Conservation (phyloP, 768 basidiomycete genomes). For the Podaxis sp. region DNA sequence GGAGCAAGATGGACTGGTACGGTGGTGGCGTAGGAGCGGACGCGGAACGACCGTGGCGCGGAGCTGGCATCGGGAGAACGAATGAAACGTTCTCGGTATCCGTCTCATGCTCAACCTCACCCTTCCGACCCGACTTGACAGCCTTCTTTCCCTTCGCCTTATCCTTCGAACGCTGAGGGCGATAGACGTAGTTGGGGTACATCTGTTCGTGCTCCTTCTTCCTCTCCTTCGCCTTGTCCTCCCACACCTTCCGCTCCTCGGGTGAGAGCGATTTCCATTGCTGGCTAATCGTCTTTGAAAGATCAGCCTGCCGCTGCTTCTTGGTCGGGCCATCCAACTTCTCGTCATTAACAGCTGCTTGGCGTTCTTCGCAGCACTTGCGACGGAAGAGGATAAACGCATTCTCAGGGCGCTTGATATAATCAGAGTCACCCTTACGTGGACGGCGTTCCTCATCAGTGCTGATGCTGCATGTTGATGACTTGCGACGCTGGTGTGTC, state of each 20-base stretch:
- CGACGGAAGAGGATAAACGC: constrained; percentile 85
- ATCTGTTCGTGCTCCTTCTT: constrained; percentile 76
- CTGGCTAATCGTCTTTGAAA: constrained; percentile 80
- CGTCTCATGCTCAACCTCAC: constrained; percentile 36
- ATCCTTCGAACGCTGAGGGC: constrained; percentile 65
- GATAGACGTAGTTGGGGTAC: constrained; percentile 79
- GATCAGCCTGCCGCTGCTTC: constrained; percentile 72
- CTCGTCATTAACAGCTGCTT: constrained; percentile 52
- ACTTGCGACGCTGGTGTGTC: constrained; percentile 53
- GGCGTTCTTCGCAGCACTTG: constrained; percentile 73
- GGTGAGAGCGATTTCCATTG: constrained; percentile 71
- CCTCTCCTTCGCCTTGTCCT: constrained; percentile 73
- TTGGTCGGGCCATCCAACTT: constrained; percentile 47
- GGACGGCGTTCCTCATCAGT: constrained; percentile 54
- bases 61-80: constrained; percentile 34
- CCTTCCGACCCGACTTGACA: constrained; percentile 25
- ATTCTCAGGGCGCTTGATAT: constrained; percentile 82
- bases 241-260: constrained; percentile 74
- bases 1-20: constrained; percentile 69
- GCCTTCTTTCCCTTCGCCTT: constrained; percentile 45
- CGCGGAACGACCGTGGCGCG: constrained; percentile 38
- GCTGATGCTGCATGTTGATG: constrained; percentile 37
- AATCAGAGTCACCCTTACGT: constrained; percentile 78
- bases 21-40: constrained; percentile 68
- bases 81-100: constrained; percentile 38